Evolutionary conservation across 1,139 yeast species (phyloP), one percentile per base, ranked within the genome.

Genomic region (Zygosaccharomyces sapae): DNA sequence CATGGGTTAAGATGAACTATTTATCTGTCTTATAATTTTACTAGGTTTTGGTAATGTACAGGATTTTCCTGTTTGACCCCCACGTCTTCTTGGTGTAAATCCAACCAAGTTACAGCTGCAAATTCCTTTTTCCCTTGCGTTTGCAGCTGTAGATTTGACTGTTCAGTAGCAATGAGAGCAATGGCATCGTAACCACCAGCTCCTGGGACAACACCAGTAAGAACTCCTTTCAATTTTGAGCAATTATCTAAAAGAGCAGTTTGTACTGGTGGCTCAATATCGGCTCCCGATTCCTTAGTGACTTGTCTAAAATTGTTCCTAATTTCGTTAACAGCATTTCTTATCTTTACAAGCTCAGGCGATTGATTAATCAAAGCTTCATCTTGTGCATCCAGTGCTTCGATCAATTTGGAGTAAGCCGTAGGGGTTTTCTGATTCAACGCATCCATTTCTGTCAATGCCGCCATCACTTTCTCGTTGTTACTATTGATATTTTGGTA

Each of bases 171-270:
- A 30, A 92, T 67, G 27, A 90, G 62, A 50, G 95, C 78, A 34
- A 92, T 79, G 0, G 98, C 98, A 70, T 92, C 98, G 63, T 80
- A 86, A 0, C 98, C 98, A 19, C 98, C 98, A 0, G 98, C 98
- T 1, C 98, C 98, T 0, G 98, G 98, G 3, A 92, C 96, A 29
- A 92, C 94, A 8, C 96, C 97, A 0, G 96, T 95, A 19, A 90
- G 60, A 36, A 89, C 94, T 9, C 98, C 98, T 0, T 72, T 71
- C 16, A 86, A 55, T 20, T 58, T 49, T 18, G 65, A 57, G 55
- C 94, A 84, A 13, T 70, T 66, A 59, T 92, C 81, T n/a, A 92
- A 69, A 7, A 92, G 70, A 4, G 56, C 50, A 0, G 96, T 86
- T 68, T 92, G 98, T 19, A 75, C 71, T 2, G 65, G 68, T 0